Base-by-base conservation (phyloP, 345 rosid species). In the Garcia nutans region DNA sequence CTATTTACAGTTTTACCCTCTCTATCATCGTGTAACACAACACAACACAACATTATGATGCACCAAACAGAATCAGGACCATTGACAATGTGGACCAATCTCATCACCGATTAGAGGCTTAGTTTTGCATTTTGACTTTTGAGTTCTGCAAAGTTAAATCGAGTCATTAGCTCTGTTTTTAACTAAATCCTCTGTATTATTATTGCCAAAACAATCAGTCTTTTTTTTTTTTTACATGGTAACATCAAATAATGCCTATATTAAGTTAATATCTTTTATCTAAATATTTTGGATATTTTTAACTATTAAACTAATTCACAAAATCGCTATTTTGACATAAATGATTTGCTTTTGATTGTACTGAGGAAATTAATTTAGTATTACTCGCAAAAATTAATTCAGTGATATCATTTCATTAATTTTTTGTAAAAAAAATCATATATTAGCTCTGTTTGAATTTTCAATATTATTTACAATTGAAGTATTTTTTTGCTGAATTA, bases 71-170 rank as follows among this genome's bases (percentile, higher is more conserved):
- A 76, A 60, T 74, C 33, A 70, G 76, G 77, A 75, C 84, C 88
- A 52, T 82, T 74, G 90, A 76, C 79, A 3, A 47, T 56, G 80
- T 79, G 81, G 84, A 80, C 84, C 89, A 69, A 59, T 26, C 63
- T 68, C 31, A 70, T 65, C 78, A 68, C 77, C 77, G 68, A 55
- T 85, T 83, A 50, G 26, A 28, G 50, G 31, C 82, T 75, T 72
- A 61, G 68, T 59, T 71, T 24, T 42, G 37, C 15, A 66, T 71
- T 82, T 77, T 74, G 81, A 81, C 80, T 67, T 86, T 82, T 52
- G 15, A n/a, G 67, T 70, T 66, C 65, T 31, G 60, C 70, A 76
- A 76, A 78, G 79, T 74, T 79, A 75, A 79, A 72, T 41, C 61
- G 1, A 24, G 58, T 73, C 55, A 67, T 68, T 69, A 23, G 24